Base-by-base conservation (phyloP, 2,329 filamentous ascomycete genomes). In the Pseudocercospora pini-densiflorae region DNA sequence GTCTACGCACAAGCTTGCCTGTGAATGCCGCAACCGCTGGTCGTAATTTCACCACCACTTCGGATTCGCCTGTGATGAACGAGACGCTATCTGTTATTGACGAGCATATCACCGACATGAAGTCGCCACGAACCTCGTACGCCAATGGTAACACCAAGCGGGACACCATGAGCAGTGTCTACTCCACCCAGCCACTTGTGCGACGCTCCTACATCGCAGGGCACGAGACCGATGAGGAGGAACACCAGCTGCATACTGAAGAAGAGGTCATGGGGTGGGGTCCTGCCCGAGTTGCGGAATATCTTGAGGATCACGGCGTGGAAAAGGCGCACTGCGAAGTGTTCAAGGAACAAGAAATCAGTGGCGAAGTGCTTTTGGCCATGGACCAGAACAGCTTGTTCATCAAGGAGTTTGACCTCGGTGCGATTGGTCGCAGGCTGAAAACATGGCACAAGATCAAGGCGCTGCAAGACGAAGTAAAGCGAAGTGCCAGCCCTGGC, bases 361-460 rank as follows among this genome's bases (percentile, higher is more conserved):
- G 92, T 1, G 95, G 95, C 58, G 94, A 98, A 74, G 94, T 98
- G 3, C 82, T 99, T 45, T 81, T 99, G 61, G 92, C 92, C 61
- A 97, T 98, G 92, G 93, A 97, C 74, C 94, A 97, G 81, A 92
- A 92, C 64, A 96, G 95, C 45, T 85, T 98, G 16, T 97, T 97
- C 77, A 90, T 98, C 82, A 97, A 97, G 77, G 94, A 95, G 55
- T 97, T 97, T 73, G 92, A 97, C 72, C 85, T 98, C 71, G 94
- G 94, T 19, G 92, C 94, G 2, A 94, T 98, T 72, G 94, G 94
- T 8, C 87, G 92, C 64, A 87, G 94, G 68, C 81, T 98, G 68
- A 96, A 96, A 79, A 97, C 94, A 1, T 98, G 94, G 94, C 93
- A 97, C 79, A 97, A 95, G 80, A 94, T 98, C 78, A 97, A 97